These are phyloP conservation scores for Pterocarpus macrocarpus DNA, from an alignment of 306 rosid genomes.

Conservation along the genomic window DNA sequence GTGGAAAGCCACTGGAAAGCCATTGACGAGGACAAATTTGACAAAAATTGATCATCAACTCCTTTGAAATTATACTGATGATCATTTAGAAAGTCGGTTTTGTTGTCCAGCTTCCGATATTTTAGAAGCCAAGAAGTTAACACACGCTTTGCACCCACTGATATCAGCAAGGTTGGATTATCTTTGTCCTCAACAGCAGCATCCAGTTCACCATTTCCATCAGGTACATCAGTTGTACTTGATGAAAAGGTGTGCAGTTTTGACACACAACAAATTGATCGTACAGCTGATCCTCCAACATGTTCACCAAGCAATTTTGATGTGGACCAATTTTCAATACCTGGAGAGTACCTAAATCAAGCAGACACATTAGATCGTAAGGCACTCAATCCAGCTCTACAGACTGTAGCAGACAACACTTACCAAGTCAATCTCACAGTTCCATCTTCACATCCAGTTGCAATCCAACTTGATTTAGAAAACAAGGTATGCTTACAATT, in stretches of 20 bases:
- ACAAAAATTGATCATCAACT: slow-evolving; percentile 47
- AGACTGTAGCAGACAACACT: slow-evolving; percentile 44
- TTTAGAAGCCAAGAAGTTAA: slow-evolving; percentile 91
- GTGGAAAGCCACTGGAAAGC: slow-evolving; percentile 98
- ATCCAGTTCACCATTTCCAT: slow-evolving; percentile 42
- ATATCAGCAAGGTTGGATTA: slow-evolving; percentile 72
- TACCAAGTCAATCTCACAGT: slow-evolving; percentile 94
- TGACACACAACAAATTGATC: slow-evolving; percentile 84
- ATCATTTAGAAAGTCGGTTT: slow-evolving; percentile 48
- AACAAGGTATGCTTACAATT: slow-evolving; percentile 42
- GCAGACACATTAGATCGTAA: slow-evolving; percentile 35
- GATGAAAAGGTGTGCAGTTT: slow-evolving; percentile 66
- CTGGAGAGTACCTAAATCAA: slow-evolving; percentile 76
- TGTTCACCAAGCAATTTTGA: slow-evolving; percentile 97
- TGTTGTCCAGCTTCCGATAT: slow-evolving; percentile 53
- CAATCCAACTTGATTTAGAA: slow-evolving; percentile 77
- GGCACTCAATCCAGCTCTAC: slow-evolving; percentile 33
- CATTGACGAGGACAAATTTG: slow-evolving; percentile 63
- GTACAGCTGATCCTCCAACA: slow-evolving; percentile 98
- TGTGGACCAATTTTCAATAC: slow-evolving; percentile 71
- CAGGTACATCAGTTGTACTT: slow-evolving; percentile 34
- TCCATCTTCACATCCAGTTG: slow-evolving; percentile 98
- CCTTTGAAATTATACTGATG: slow-evolving; percentile 51
- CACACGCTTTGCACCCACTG: slow-evolving; percentile 98
- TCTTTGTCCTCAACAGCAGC: slow-evolving; percentile 56